A percentile compares a stretch with the other conserved stretches of the same genome.
Evolutionary conservation across 2,329 filamentous ascomycete species (phyloP).

Genomic region (Triangularia setosa): DNA sequence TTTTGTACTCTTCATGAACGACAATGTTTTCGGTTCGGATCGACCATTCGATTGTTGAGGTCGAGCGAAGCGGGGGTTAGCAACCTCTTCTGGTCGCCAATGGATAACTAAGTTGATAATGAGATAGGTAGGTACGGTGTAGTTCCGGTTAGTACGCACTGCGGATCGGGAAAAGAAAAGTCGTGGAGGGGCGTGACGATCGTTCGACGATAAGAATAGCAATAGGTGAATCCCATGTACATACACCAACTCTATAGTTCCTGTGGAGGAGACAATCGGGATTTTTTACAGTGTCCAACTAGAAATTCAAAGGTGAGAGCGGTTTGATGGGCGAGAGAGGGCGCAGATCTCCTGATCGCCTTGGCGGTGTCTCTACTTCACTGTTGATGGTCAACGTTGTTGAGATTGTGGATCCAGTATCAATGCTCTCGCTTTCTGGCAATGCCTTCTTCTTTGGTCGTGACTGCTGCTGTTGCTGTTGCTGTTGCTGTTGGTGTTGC

Average conservation of each 20-base stretch:
- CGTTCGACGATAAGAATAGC: conserved; percentile 1
- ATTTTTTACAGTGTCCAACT: neutral
- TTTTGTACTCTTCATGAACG: neutral
- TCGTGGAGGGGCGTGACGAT: conserved; percentile 4
- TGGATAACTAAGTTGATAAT: neutral
- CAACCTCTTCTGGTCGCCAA: neutral
- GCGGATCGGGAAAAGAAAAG: neutral
- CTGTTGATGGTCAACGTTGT: conserved; percentile 45
- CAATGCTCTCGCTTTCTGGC: conserved; percentile 41
- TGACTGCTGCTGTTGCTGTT: conserved; percentile 24
- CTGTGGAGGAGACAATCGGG: neutral
- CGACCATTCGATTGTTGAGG: neutral
- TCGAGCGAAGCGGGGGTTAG: neutral
- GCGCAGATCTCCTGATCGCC: conserved; percentile 43
- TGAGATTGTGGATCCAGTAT: conserved; percentile 42
- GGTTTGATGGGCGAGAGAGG: conserved; percentile 64
- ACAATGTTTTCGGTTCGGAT: neutral
- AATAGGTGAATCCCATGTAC: neutral
- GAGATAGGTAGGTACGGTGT: neutral
- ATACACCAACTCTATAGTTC: conserved; percentile 10
- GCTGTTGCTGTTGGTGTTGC: conserved; percentile 16
- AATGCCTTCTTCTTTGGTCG: conserved; percentile 43
- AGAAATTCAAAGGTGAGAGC: conserved; percentile 59
- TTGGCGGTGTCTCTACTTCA: conserved; percentile 36
- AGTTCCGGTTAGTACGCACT: neutral